These are phyloP conservation scores for Amanita molliuscula DNA, from an alignment of 768 basidiomycete species.

Conservation along the genomic window DNA sequence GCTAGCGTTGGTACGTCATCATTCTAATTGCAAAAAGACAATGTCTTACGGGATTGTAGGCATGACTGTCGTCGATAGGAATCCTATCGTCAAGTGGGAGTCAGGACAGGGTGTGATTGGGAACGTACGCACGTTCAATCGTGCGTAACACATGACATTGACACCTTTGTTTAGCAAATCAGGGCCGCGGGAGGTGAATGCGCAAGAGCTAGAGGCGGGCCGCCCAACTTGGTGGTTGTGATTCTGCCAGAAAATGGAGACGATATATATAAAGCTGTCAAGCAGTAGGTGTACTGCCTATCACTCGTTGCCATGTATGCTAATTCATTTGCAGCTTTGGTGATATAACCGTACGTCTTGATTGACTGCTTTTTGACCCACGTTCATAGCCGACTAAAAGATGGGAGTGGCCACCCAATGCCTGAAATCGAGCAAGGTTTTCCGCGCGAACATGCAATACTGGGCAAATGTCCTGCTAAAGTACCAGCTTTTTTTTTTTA, in stretches of 20 bases:
- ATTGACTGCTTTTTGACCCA: background rate
- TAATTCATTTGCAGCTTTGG: constrained; percentile 41
- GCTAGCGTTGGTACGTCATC: constrained; percentile 43
- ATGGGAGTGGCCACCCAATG: constrained; percentile 78
- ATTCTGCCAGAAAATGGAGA: constrained; percentile 64
- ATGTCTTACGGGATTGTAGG: constrained; percentile 35
- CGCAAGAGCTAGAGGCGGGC: constrained; percentile 21
- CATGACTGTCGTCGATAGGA: constrained; percentile 36
- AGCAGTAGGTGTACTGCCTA: constrained; percentile 48
- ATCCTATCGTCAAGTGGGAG: constrained; percentile 40
- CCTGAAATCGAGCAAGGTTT: constrained; percentile 53
- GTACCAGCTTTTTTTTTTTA: constrained; percentile 26
- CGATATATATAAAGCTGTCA: constrained; percentile 68
- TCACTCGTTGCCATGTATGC: background rate
- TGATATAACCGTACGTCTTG: constrained; percentile 27
- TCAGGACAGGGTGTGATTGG: constrained; percentile 49
- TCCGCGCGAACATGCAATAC: constrained; percentile 60
- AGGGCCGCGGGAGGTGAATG: constrained; percentile 36
- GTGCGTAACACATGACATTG: background rate
- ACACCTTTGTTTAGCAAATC: constrained; percentile 40
- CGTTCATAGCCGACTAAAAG: constrained; percentile 20
- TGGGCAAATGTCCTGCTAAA: constrained; percentile 77
- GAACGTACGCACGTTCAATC: constrained; percentile 11
- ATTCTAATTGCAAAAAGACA: constrained; percentile 16
- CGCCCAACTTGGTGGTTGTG: constrained; percentile 54